Evolutionary conservation across 2,329 filamentous ascomycete species (phyloP), one percentile per base, ranked within the genome.

Genomic region (Dothideomycetes sp.): DNA sequence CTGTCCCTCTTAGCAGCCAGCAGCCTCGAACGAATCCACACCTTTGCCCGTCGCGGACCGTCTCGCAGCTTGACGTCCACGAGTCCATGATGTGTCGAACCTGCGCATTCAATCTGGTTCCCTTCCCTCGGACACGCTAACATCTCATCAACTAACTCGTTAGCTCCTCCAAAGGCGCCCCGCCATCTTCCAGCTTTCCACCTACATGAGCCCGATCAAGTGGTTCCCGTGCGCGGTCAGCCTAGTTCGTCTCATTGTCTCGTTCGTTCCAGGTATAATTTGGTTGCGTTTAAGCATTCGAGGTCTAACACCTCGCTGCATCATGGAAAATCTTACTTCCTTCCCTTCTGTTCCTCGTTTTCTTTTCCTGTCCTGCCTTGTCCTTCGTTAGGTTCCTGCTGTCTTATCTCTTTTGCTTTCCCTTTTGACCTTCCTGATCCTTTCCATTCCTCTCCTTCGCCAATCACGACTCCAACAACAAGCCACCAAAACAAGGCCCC

Each of bases 201-300:
- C 11, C 34, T 40, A 20, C 12, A 33, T 33, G 29, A 25, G 22
- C 22, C 37, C 22, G 15, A 20, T 29, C 22, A 40, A 40, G 33
- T 33, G 17, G 22, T 29, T 40, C 33, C 28, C 22, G 37, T 33
- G 29, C 22, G 37, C 37, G 37, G 37, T 40, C 37, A 28, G 37
- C 37, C 18, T 33, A 29, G 37, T 32, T 29, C 37, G 37, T 29
- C 37, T 40, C 37, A 40, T 29, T 27, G 29, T 33, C 37, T 40
- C 37, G 37, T 40, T 40, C 33, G 37, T 29, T 40, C 33, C 37
- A 40, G 29, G 33, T 40, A 39, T 19, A 39, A 31, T 15, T 31
- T 23, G 28, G 35, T 25, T 18, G 27, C 27, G 27, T 30, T 25
- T 18, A 39, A 39, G 37, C 29, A 20, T 25, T 40, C 28, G n/a